phyloP scores from a whole-genome alignment of 108 stramenopile species.

The Nitzschia sp. region DNA sequence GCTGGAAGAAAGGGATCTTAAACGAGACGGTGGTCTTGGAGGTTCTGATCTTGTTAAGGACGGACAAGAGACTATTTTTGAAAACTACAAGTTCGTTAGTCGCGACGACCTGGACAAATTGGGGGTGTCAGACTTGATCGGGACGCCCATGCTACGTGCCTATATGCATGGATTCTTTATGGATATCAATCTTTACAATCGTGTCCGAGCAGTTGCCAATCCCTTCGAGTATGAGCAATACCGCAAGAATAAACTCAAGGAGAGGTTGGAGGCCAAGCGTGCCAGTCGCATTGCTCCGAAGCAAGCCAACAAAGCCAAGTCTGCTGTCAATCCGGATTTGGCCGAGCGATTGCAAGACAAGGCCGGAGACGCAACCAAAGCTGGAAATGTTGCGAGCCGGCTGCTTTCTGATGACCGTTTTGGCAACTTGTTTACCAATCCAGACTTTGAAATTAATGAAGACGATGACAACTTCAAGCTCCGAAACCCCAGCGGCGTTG shows the following conservation, averaged over 20 bases:
- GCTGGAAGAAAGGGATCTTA: slow-evolving; percentile 91
- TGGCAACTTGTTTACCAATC: slow-evolving; percentile 88
- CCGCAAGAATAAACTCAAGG: slow-evolving; percentile 89
- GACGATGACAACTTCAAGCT: slow-evolving; percentile 93
- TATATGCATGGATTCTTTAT: slow-evolving; percentile 99
- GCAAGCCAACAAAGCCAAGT: slow-evolving; percentile 36
- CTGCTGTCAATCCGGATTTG: slow-evolving; percentile 75
- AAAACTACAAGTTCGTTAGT: slow-evolving; percentile 99
- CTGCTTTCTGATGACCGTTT: slow-evolving; percentile 96
- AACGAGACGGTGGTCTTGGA: slow-evolving; percentile 40
- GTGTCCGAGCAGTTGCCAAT: slow-evolving; percentile 90
- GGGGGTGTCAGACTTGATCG: slow-evolving; percentile 92
- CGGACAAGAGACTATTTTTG: slow-evolving; percentile 84
- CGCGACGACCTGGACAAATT: slow-evolving; percentile 92
- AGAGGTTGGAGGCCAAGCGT: slow-evolving; percentile 88
- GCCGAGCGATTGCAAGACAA: slow-evolving; percentile 75
- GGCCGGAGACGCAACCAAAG: slow-evolving; percentile 65
- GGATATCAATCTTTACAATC: slow-evolving; percentile 92
- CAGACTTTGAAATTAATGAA: slow-evolving; percentile 96
- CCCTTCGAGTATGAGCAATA: slow-evolving; percentile 98
- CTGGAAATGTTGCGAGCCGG: slow-evolving; percentile 69
- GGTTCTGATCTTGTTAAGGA: slow-evolving; percentile 50
- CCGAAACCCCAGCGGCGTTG: slow-evolving; percentile 92
- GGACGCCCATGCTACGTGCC: slow-evolving; percentile 92
- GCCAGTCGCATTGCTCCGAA: slow-evolving; percentile 84